Evolutionary conservation across 257 asterid species (phyloP).

Genomic region (Plectranthus barbatus): DNA sequence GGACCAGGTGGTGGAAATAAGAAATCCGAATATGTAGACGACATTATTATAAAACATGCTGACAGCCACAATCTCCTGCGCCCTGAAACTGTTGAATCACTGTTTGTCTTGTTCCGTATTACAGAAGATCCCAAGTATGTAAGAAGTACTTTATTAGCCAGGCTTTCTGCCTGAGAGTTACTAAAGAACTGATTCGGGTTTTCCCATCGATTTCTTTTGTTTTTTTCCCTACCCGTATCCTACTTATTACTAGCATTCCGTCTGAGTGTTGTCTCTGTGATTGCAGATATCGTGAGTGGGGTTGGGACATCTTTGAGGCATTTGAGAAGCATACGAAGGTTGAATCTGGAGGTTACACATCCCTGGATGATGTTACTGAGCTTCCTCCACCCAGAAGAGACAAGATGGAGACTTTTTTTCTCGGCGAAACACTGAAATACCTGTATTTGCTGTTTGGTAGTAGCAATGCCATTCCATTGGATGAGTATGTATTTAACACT

Average conservation of each 20-base stretch:
- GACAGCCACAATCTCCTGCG: conserved; percentile 96
- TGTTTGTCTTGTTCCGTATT: conserved; percentile 78
- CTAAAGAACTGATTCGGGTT: background rate
- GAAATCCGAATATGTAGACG: conserved; percentile 56
- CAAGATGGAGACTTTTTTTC: conserved; percentile 94
- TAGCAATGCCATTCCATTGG: conserved; percentile 53
- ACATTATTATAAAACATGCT: conserved; percentile 73
- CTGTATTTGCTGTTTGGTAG: conserved; percentile 67
- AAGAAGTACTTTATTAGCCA: background rate
- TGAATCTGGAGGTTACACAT: conserved; percentile 82
- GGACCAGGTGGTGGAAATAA: conserved; percentile 81
- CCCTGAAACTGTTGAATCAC: conserved; percentile 95
- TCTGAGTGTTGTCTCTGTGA: conserved; percentile 8
- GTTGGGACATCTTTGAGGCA: conserved; percentile 92
- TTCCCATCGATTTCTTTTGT: background rate
- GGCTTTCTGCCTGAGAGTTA: background rate
- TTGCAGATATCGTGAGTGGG: conserved; percentile 95
- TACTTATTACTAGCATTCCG: background rate
- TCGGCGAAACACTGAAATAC: conserved; percentile 91
- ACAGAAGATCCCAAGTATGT: conserved; percentile 86
- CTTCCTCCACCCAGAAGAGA: conserved; percentile 78
- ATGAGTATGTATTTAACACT: conserved; percentile 81
- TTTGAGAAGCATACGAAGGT: conserved; percentile 82
- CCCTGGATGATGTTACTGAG: conserved; percentile 76
- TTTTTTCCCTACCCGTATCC: background rate